Evolutionary conservation across 2,329 filamentous ascomycete species (phyloP), one percentile per base, ranked within the genome.

Genomic region (Beauveria medogensis): DNA sequence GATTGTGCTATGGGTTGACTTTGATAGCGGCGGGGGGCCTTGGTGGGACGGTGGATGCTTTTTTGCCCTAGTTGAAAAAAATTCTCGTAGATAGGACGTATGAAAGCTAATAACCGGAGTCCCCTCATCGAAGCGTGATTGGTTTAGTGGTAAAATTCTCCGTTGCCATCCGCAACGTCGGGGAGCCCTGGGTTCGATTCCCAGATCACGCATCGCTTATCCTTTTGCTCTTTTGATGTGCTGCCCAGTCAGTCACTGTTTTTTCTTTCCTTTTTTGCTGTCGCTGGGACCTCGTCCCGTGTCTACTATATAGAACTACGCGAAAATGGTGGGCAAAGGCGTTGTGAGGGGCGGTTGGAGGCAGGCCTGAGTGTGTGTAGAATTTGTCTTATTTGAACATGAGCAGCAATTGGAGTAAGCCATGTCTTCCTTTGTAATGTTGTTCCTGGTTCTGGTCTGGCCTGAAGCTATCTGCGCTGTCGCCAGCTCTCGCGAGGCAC

Each of bases 61-160:
- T 59, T 59, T 59, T 46, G 56, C 56, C 48, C 48, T 53, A 46
- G 14, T 37, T 26, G 14, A 9, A 26, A 14, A 14, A 48, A 53
- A 10, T 7, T 16, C 3, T 18, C n/a, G 3, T 22, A 22, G 40
- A 40, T 37, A 28, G 40, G 40, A 22, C 9, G n/a, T 22, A 59
- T 59, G 37, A 14, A 20, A 14, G 2, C 1, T 12, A n/a, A 59
- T 59, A 59, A 52, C 16, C 9, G 1, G 18, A 4, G 3, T 18
- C 1, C 9, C n/a, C 18, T 54, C 30, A 55, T 5, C 58, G 41
- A 48, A 65, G 66, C 64, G 64, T 63, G 63, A 64, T 65, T 65
- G 63, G 63, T 65, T 65, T 63, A 65, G 63, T 64, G 62, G 62
- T 64, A 64, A 64, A 64, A 63, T 64, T 64, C 63, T 64, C 62